Percentiles rank a stretch among this genome's conserved stretches.
Conservation (phyloP, 257 asterid species). For the Forsythia viridissima region DNA sequence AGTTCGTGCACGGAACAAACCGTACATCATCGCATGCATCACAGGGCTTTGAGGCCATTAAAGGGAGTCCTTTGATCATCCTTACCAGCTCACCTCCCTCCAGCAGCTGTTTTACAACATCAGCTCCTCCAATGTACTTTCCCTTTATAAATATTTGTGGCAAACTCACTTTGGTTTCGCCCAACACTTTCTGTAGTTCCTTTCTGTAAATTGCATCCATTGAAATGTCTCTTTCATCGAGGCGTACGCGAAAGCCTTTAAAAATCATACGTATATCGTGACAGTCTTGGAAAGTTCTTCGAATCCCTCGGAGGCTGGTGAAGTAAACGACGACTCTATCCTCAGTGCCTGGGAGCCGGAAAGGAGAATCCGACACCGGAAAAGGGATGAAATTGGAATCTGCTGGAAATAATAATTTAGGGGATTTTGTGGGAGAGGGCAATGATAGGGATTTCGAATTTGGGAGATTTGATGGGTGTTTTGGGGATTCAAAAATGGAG, state of each 20-base stretch:
- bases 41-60: slow-evolving; percentile 36
- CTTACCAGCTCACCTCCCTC: slow-evolving; percentile 50
- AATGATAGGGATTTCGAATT: slow-evolving; percentile 19
- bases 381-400: slow-evolving; percentile 21
- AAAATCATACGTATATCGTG: slow-evolving; percentile 65
- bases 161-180: slow-evolving; percentile 44
- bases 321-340: slow-evolving; percentile 74
- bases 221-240: slow-evolving; percentile 78
- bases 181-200: slow-evolving; percentile 56
- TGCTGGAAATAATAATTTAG: slow-evolving; percentile 5
- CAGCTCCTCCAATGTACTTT: slow-evolving; percentile 57
- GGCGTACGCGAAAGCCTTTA: slow-evolving; percentile 54
- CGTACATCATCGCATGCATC: slow-evolving; percentile 55
- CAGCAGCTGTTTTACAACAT: slow-evolving; percentile 41
- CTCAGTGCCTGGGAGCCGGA: slow-evolving; percentile 63
- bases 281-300: slow-evolving; percentile 76
- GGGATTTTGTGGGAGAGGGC: slow-evolving; percentile 21
- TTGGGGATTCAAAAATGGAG: slow-evolving; percentile 58
- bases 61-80: slow-evolving; percentile 50
- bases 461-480: slow-evolving; percentile 9
- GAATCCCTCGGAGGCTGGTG: slow-evolving; percentile 82
- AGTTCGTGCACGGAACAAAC: slow-evolving; percentile 50
- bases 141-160: slow-evolving; percentile 82
- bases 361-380: slow-evolving; percentile 17
- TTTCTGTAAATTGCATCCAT: slow-evolving; percentile 63